phyloP scores from a whole-genome alignment of 2,329 filamentous ascomycete species.

The Penicillium sp. region DNA sequence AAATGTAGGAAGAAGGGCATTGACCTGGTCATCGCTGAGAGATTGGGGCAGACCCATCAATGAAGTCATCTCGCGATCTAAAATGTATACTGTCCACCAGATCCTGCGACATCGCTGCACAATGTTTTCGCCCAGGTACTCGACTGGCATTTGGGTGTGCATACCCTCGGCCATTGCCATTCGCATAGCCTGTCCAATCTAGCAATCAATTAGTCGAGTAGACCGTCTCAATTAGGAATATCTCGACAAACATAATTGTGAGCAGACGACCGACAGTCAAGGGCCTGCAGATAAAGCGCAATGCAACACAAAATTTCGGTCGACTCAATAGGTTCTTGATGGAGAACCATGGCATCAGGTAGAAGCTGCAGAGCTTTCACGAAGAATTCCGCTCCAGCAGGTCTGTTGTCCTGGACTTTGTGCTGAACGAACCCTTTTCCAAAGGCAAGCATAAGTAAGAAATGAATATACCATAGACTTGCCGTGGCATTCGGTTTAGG shows the following conservation, averaged over 20 bases:
- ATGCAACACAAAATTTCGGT: conserved; percentile 47
- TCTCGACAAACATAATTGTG: conserved; percentile 43
- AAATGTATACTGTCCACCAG: conserved; percentile 53
- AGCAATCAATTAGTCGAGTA: conserved; percentile 36
- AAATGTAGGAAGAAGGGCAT: conserved; percentile 44
- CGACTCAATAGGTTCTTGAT: conserved; percentile 42
- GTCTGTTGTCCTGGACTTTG: conserved; percentile 32
- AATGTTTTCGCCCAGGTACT: conserved; percentile 41
- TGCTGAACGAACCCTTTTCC: conserved; percentile 50
- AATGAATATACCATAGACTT: conserved; percentile 50
- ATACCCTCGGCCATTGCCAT: conserved; percentile 49
- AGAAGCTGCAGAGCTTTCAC: conserved; percentile 43
- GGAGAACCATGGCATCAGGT: conserved; percentile 40
- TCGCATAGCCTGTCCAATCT: conserved; percentile 53
- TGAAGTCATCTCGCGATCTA: conserved; percentile 52
- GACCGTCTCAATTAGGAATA: conserved; percentile 18
- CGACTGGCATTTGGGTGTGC: conserved; percentile 49
- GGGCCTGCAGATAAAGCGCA: conserved; percentile 48
- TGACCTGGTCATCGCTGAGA: conserved; percentile 49
- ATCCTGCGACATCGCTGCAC: conserved; percentile 48
- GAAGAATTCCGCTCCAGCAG: conserved; percentile 47
- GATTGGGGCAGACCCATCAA: conserved; percentile 50
- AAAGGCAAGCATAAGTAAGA: conserved; percentile 50
- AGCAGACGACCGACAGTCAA: conserved; percentile 47
- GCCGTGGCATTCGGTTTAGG: conserved; percentile 23